Evolutionary conservation across 2,329 filamentous ascomycete species (phyloP).

Genomic region (Penicillium hordei): DNA sequence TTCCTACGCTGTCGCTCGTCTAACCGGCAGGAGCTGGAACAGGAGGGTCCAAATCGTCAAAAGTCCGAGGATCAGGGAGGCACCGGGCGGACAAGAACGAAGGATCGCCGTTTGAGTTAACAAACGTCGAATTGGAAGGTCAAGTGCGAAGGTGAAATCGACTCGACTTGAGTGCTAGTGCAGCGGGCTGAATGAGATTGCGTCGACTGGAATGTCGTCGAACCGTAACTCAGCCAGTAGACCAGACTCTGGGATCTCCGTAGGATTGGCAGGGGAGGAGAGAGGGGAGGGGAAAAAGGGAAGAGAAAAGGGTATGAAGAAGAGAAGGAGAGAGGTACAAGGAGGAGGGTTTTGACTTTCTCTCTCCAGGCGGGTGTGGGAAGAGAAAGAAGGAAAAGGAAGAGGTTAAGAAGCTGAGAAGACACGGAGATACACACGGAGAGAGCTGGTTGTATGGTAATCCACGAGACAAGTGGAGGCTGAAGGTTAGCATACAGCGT

Average conservation of each 20-base stretch:
- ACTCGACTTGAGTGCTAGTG: slow-evolving; percentile 40
- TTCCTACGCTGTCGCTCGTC: slow-evolving; percentile 38
- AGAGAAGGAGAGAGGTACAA: slow-evolving; percentile 37
- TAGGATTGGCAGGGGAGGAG: slow-evolving; percentile 32
- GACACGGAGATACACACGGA: slow-evolving; percentile 27
- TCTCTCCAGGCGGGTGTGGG: slow-evolving; percentile 46
- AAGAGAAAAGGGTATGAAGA: slow-evolving; percentile 25
- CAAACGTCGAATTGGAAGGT: slow-evolving; percentile 41
- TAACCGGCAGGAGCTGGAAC: slow-evolving; percentile 42
- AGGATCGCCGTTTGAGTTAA: slow-evolving; percentile 41
- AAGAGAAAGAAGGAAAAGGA: slow-evolving; percentile 35
- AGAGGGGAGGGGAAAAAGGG: slow-evolving; percentile 23
- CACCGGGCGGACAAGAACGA: slow-evolving; percentile 31
- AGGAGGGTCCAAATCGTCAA: slow-evolving; percentile 35
- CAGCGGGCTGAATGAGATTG: slow-evolving; percentile 30
- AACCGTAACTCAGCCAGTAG: slow-evolving; percentile 33
- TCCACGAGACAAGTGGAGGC: slow-evolving; percentile 25
- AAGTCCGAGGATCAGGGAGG: slow-evolving; percentile 31
- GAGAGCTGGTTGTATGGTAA: slow-evolving; percentile 27
- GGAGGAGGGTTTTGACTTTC: slow-evolving; percentile 38
- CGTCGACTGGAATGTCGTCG: slow-evolving; percentile 25
- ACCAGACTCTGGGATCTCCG: slow-evolving; percentile 43
- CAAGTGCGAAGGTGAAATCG: slow-evolving; percentile 41
- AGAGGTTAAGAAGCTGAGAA: slow-evolving; percentile 25
- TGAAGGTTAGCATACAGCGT: slow-evolving; percentile 13